Conservation (phyloP, 2,329 filamentous ascomycete species). For the Cercospora nicotianae region DNA sequence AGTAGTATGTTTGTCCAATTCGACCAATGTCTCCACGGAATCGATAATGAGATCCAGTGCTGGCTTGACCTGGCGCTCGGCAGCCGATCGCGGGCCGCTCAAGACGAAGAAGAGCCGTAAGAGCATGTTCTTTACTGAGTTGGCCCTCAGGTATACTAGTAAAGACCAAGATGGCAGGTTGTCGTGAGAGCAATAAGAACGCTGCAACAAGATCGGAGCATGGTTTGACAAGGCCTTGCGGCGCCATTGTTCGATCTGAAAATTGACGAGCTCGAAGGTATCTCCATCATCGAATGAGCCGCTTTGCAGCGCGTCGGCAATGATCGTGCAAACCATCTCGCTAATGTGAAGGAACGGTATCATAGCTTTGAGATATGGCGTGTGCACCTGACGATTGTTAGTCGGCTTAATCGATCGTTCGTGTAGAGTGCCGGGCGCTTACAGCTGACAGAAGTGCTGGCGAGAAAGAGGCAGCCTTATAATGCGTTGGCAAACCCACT, state of each 20-base stretch:
- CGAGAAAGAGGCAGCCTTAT: not conserved
- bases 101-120: not conserved
- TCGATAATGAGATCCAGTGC: not conserved
- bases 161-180: not conserved
- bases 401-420: not conserved
- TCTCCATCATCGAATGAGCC: not conserved
- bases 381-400: not conserved
- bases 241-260: conserved; percentile 3
- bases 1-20: not conserved
- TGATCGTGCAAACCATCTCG: not conserved
- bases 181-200: not conserved
- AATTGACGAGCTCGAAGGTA: not conserved
- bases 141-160: not conserved
- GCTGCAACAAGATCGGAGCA: not conserved
- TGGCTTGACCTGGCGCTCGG: conserved; percentile 1
- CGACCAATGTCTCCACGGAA: not conserved
- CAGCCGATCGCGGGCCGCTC: not conserved
- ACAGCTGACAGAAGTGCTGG: not conserved
- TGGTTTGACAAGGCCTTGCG: not conserved
- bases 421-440: not conserved
- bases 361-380: conserved; percentile 1
- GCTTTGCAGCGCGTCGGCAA: not conserved
- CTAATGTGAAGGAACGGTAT: not conserved
- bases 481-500: not conserved
- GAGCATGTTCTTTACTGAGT: conserved; percentile 3